Base-by-base conservation (phyloP, 768 basidiomycete genomes). In the Mycena amicta region DNA sequence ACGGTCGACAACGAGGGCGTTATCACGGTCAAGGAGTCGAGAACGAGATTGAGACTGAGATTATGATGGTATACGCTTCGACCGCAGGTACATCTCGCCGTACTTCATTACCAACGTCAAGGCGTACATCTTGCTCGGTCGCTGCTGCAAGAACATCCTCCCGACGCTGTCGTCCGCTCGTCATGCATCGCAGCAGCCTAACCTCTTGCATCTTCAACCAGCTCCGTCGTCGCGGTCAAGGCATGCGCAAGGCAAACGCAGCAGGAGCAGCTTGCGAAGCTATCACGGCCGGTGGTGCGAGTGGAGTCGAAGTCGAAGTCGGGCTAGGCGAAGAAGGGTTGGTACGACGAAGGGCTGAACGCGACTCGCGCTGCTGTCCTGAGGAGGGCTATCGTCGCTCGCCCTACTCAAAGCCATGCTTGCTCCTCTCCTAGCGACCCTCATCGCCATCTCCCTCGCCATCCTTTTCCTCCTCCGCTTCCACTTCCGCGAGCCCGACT, bases 301-400 rank as follows among this genome's bases (percentile, higher is more conserved):
- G 83, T 52, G 96, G 98, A 74, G 96, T 98, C 52, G 96, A 98
- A 77, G 96, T 98, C 59, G 83, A 95, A 6, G n/a, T n/a, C n/a
- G n/a, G n/a, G n/a, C n/a, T n/a, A n/a, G n/a, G 96, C 98, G 84
- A 98, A 98, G 92, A 97, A 98, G 86, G 96, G 98, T 72, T 84
- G 95, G 31, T 98, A 97, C 69, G 95, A 98, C 66, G 94, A 96
- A 70, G 95, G 95, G 1, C 82, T 98, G 47, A 97, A 97, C 73
- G 95, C 95, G n/a, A 98, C 96, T 3, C 90, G 96, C 39, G 96
- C 96, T 25, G 95, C 96, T 45, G 96, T 98, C 28, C n/a, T n/a
- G 96, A 98, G 77, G 95, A 99, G 74, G 96, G 96, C n/a, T 70
- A 97, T 98, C 68, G 89, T 98, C 30, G 96, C 96, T 93, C 29